Base-by-base conservation (phyloP, 345 rosid genomes). In the Citrus reticulata region DNA sequence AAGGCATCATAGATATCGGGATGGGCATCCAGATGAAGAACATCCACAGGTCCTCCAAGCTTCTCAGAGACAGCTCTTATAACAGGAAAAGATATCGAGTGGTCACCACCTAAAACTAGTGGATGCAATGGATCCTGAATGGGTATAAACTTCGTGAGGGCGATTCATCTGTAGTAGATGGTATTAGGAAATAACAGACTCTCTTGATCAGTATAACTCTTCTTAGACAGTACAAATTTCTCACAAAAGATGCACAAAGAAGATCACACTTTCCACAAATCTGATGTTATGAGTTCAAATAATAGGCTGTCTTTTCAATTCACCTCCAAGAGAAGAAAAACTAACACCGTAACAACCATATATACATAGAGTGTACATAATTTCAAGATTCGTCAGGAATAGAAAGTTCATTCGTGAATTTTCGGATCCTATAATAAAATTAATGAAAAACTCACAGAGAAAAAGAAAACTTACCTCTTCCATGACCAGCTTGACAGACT, bases 21-120 rank as follows among this genome's bases (percentile, higher is more conserved):
- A 84, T 96, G 99, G n/a, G 99, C 98, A 88, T 96, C 99, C 29
- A 96, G 84, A 85, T 96, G 99, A 84, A 96, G 97, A 75, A 96
- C 87, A 85, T 96, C 99, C 64, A 96, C 90, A 72, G 97, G 98
- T 58, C 99, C 98, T 34, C 98, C 98, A 74, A 96, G 94, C 89
- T 93, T 96, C 87, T 94, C 93, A 58, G 98, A 91, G 61, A 96
- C 93, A 2, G 98, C 98, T 87, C 99, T 88, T 55, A 96, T 89
- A 73, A 94, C 98, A 1, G 98, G 98, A 86, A 74, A 96, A 46
- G 97, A 88, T 80, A 96, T 96, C 1, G 98, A 96, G 86, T 96
- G 99, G 69, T 96, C 99, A 68, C 99, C 99, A 32, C 99, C 99
- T 86, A 96, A 86, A 71, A 96, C 95, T 46, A 94, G 82, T 0